phyloP scores from a whole-genome alignment of 306 rosid genomes.

The Prosopis cineraria region DNA sequence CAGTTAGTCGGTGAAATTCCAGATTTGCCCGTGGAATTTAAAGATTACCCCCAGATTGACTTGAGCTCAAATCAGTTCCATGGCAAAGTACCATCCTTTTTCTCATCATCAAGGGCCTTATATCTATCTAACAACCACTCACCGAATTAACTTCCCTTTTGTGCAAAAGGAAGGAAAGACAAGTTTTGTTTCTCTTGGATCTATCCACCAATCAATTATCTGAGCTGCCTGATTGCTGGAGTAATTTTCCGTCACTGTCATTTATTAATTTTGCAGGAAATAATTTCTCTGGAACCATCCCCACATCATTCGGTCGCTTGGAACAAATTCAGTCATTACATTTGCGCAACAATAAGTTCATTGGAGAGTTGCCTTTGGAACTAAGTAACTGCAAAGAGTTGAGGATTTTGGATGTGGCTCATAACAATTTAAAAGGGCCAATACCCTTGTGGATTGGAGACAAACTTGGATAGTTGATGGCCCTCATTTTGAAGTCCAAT shows the following conservation, averaged over 20 bases:
- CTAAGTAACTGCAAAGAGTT: constrained; percentile 21
- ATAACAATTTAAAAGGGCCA: constrained; percentile 14
- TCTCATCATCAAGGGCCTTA: neutral
- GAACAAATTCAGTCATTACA: neutral
- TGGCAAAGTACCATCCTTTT: constrained; percentile 24
- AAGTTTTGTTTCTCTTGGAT: neutral
- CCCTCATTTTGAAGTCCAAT: constrained; percentile 22
- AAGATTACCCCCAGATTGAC: neutral
- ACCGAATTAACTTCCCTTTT: constrained; percentile 16
- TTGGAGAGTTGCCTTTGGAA: constrained; percentile 34
- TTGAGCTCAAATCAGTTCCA: constrained; percentile 30
- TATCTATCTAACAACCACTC: constrained; percentile 24
- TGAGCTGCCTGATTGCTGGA: constrained; percentile 27
- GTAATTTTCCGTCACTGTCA: neutral
- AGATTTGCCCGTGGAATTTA: constrained; percentile 1
- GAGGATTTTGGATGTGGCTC: constrained; percentile 25
- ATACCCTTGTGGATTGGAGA: constrained; percentile 33
- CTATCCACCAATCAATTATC: constrained; percentile 29
- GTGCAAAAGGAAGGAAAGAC: neutral
- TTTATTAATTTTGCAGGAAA: neutral
- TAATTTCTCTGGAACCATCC: constrained; percentile 15
- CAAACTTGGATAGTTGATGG: neutral
- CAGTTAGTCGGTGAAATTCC: constrained; percentile 29
- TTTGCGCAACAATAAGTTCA: constrained; percentile 10
- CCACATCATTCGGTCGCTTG: neutral